A percentile compares a stretch with the other conserved stretches of the same genome.
phyloP scores from a whole-genome alignment of 345 rosid genomes.

The Microcos paniculata region DNA sequence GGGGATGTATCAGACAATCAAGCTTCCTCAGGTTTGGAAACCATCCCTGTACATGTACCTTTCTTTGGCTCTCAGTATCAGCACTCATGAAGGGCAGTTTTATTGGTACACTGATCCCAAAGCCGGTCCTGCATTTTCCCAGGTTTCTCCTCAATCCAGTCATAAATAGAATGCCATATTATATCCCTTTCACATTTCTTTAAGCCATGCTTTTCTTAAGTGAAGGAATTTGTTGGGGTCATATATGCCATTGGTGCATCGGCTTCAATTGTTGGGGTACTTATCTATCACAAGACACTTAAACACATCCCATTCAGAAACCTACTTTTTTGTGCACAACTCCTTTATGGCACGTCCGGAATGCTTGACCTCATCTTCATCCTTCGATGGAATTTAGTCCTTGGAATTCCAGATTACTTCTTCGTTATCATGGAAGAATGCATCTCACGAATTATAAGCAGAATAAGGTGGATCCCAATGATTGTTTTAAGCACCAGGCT shows the following conservation, averaged over 20 bases:
- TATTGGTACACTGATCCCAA: conserved; percentile 83
- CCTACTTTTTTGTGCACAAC: conserved; percentile 57
- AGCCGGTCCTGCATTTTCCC: conserved; percentile 82
- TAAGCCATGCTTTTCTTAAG: not conserved
- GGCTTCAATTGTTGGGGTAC: conserved; percentile 75
- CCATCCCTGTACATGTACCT: conserved; percentile 80
- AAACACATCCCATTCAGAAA: conserved; percentile 62
- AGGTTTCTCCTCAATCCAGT: conserved; percentile 31
- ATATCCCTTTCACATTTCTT: not conserved
- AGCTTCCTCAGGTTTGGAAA: conserved; percentile 78
- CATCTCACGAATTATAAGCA: conserved; percentile 47
- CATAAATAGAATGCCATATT: not conserved
- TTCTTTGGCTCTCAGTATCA: conserved; percentile 69
- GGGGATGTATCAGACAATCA: conserved; percentile 60
- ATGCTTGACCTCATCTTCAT: conserved; percentile 73
- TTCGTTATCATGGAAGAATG: conserved; percentile 73
- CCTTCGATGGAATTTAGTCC: conserved; percentile 59
- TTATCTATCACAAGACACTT: conserved; percentile 71
- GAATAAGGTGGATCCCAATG: conserved; percentile 84
- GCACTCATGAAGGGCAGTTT: conserved; percentile 81
- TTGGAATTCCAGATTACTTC: conserved; percentile 73
- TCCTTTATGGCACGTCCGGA: conserved; percentile 59
- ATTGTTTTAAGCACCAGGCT: conserved; percentile 68
- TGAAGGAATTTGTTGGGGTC: conserved; percentile 66
- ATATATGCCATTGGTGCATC: conserved; percentile 69